Percentiles rank a stretch among this genome's conserved stretches.
These are phyloP conservation scores for Pelargonium nanum DNA, from an alignment of 345 rosid genomes.

Conservation along the genomic window DNA sequence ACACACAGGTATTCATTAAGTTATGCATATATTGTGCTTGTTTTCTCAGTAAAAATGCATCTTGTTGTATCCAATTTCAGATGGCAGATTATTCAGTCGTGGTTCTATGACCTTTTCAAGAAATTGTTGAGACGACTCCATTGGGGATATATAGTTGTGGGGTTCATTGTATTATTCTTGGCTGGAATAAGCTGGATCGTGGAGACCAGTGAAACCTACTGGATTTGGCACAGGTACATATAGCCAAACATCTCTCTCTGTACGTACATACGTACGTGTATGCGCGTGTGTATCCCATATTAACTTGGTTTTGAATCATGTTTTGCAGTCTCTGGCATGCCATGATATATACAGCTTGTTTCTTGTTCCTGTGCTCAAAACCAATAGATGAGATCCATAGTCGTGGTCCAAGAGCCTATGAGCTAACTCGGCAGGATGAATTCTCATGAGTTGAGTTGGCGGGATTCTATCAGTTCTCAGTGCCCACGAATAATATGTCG, in stretches of 20 bases:
- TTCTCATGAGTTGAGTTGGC: constrained; percentile 33
- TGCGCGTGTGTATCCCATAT: too few relatives aligned
- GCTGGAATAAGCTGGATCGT: constrained; percentile 2
- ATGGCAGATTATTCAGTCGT: neutral
- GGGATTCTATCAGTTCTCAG: too few relatives aligned
- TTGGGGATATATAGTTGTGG: neutral
- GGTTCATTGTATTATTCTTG: neutral
- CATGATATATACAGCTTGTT: constrained; percentile 68
- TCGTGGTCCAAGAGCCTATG: constrained; percentile 29
- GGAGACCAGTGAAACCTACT: neutral
- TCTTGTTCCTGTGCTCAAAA: constrained; percentile 93
- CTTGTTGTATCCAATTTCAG: neutral
- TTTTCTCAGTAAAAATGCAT: too few relatives aligned
- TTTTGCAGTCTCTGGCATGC: constrained; percentile 76
- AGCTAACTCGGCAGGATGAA: constrained; percentile 58
- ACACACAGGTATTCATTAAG: too few relatives aligned
- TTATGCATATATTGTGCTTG: too few relatives aligned
- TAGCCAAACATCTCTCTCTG: neutral
- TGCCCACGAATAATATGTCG: too few relatives aligned
- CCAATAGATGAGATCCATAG: constrained; percentile 30
- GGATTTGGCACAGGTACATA: neutral
- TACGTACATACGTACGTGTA: too few relatives aligned
- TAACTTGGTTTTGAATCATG: constrained; percentile 8
- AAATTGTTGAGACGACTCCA: neutral
- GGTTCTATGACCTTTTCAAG: neutral